Evolutionary conservation across 495 filamentous ascomycete species (phyloP), one percentile per base, ranked within the genome.

Genomic region (Neurospora sp.): DNA sequence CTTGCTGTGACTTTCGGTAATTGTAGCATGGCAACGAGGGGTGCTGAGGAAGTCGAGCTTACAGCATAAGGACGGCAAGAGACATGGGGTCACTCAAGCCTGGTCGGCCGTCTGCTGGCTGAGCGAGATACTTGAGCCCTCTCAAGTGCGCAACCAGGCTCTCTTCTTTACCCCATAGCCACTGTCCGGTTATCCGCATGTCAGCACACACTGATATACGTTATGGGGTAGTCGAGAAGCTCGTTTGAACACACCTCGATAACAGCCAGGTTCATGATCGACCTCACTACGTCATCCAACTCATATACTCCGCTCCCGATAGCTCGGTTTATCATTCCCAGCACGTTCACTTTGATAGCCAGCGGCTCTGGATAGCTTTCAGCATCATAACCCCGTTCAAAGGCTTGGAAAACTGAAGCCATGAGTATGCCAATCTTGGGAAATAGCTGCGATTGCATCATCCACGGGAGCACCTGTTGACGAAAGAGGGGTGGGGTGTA

Each of bases 361-460:
- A 77, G 38, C 16, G 77, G 73, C 69, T 80, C 78, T 11, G 70
- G 40, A n/a, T 38, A 16, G 16, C 69, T 72, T 39, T 35, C 70
- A 8, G 72, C 41, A 18, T 73, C 73, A 2, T 54, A 18, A 3
- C 72, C 69, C 9, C 70, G 44, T 42, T 77, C 74, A 12, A 71
- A 74, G 23, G 38, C 38, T 18, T 80, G 75, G 5, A 76, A 73
- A 27, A 75, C 75, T 1, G 78, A 76, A 1, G 78, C 75, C 78
- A 80, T 80, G 35, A 80, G 71, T 11, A 80, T 40, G 27, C 74
- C 77, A 12, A 80, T 77, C 42, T 74, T 77, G 27, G 78, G 78
- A 72, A 80, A 78, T 6, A 80, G 35, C 11, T 74, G 78, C 0
- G 78, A 80, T 41, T 80, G 77, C 38, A 80, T 73, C 75, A 77